These are phyloP conservation scores for Canavalia ensiformis DNA, from an alignment of 306 rosid species.

Conservation along the genomic window DNA sequence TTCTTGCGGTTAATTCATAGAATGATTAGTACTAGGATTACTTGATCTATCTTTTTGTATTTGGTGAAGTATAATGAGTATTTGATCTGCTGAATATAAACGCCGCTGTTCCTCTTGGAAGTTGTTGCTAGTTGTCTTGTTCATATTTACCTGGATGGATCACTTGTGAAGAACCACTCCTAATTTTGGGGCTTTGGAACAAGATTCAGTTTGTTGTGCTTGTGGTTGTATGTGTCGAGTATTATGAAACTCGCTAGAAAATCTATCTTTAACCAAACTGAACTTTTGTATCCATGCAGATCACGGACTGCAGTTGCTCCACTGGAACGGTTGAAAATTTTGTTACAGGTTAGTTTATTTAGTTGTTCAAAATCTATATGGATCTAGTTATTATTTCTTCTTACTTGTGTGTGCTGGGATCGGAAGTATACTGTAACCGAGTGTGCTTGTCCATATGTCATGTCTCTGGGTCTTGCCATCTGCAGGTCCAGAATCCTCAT, in stretches of 20 bases:
- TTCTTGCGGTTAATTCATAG: neutral
- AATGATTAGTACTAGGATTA: neutral
- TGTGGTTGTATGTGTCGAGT: neutral
- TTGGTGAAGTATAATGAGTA: constrained; percentile 23
- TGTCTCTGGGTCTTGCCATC: constrained; percentile 33
- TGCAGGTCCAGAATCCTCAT: constrained; percentile 96
- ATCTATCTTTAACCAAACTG: constrained; percentile 16
- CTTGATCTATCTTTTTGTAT: constrained; percentile 16
- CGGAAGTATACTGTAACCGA: neutral
- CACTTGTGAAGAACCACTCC: neutral
- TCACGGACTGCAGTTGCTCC: constrained; percentile 99
- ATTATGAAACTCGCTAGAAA: neutral
- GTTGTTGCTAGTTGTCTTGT: neutral
- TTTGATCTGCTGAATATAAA: constrained; percentile 21
- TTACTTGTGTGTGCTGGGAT: constrained; percentile 12
- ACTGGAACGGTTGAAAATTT: constrained; percentile 91
- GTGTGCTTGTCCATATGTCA: constrained; percentile 29
- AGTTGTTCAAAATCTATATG: constrained; percentile 23
- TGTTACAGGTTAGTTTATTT: constrained; percentile 80
- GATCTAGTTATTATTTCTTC: constrained; percentile 7
- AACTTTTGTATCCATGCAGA: constrained; percentile 57
- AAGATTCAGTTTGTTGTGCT: neutral
- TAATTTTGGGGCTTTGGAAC: constrained; percentile 14
- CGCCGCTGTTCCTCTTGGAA: constrained; percentile 9
- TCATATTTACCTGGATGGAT: constrained; percentile 26